Conservation (phyloP, 345 rosid species). For the Rubroshorea leprosula region DNA sequence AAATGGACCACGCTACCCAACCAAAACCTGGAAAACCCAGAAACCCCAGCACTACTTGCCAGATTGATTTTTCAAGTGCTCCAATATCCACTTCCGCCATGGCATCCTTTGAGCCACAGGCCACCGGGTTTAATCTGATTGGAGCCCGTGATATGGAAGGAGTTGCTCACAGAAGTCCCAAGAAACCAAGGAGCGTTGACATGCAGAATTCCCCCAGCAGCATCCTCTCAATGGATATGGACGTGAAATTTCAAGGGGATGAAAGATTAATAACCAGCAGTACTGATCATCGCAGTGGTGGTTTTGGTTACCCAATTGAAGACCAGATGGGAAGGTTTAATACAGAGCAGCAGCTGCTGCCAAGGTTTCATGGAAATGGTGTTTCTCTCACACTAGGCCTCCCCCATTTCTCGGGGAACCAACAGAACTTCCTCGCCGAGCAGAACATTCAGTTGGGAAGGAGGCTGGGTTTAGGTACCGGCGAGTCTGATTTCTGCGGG, state of each 20-base stretch:
- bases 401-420: constrained; percentile 39
- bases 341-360: constrained; percentile 35
- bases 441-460: constrained; percentile 43
- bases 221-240: constrained; percentile 32
- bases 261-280: constrained; percentile 9
- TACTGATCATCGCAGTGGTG: constrained; percentile 22
- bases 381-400: constrained; percentile 72
- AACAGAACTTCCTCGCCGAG: constrained; percentile 33
- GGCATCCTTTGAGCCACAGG: too few relatives aligned
- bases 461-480: constrained; percentile 31
- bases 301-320: constrained; percentile 28
- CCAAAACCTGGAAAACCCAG: constrained; percentile 18
- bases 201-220: constrained; percentile 27
- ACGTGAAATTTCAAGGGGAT: constrained; percentile 27
- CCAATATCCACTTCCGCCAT: too few relatives aligned
- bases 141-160: constrained; percentile 33
- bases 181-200: constrained; percentile 32
- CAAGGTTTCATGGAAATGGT: constrained; percentile 36
- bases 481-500: constrained; percentile 29
- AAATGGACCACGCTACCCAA: too few relatives aligned
- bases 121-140: constrained; percentile 29
- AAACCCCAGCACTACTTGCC: constrained; percentile 19
- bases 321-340: constrained; percentile 38
- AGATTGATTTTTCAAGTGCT: constrained; percentile 24
- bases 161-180: constrained; percentile 30